Evolutionary conservation across 2,329 filamentous ascomycete species (phyloP), one percentile per base, ranked within the genome.

Genomic region (Calonectria naviculata): DNA sequence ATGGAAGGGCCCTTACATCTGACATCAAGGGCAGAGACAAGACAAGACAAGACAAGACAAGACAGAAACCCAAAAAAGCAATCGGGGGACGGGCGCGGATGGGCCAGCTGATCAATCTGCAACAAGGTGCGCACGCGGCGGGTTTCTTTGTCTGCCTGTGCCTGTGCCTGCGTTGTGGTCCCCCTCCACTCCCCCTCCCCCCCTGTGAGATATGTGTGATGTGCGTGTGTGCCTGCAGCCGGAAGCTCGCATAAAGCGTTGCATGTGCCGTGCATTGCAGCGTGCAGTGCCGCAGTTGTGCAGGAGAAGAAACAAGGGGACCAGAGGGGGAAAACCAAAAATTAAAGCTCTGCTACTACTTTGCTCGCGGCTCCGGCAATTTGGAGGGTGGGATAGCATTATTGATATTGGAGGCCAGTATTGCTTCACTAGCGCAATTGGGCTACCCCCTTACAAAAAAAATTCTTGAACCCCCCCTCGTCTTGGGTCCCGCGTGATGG

Each of bases 251-350:
- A 58, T 58, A 38, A 58, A 58, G 52, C n/a, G 52, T 58, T 15
- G 52, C 52, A 58, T 58, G 52, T 58, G 52, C 52, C 52, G 31
- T 58, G 34, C 52, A 58, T 58, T 58, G 52, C 52, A 58, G 52
- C 52, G 42, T 28, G 61, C 61, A 47, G 61, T 64, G 61, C 41
- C 52, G 52, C 52, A 38, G 31, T 29, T 15, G 21, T 58, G 52
- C 52, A 58, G 52, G 12, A 24, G 6, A 21, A 19, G 52, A 38
- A 49, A 49, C 31, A 26, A 52, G 47, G 47, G 47, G 34, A 24
- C 21, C 52, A 24, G 42, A 28, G 28, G 12, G 15, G 4, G 21
- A 28, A 24, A 24, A 12, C 24, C 10, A 24, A 24, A 24, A 46
- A 13, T 24, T 4, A 46, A 46, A 24, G 17, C n/a, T n/a, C n/a